Evolutionary conservation across 1,284 basidiomycete species (phyloP), one percentile per base, ranked within the genome.

Genomic region (Lentinus polychrous): DNA sequence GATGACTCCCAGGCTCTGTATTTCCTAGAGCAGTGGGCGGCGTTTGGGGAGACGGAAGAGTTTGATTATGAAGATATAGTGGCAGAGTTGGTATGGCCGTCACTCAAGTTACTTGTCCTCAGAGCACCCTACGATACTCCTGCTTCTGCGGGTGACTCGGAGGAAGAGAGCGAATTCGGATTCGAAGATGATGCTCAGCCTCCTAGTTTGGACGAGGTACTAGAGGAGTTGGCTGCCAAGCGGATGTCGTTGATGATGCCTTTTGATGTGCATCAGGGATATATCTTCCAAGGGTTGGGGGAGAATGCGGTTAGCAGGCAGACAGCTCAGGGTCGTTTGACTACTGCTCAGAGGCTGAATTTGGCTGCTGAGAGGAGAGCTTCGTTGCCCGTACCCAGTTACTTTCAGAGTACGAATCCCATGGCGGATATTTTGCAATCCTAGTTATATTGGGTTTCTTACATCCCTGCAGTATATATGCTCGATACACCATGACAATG

Each of bases 81-180:
- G 18, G 18, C 36, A 8, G 39, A n/a, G 11, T 23, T 34, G 23
- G 24, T 49, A 10, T 55, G 49, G 51, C 49, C 49, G 35, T 32
- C 40, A 11, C 46, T 55, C 22, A 39, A 51, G 15, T 43, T 55
- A 20, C 44, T 55, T 14, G 44, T 48, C 7, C 40, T 52, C n/a
- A 41, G 49, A 23, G 49, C 53, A 20, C 51, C 51, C 10, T 55
- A 40, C 43, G 51, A 50, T 38, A 27, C 27, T 27, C 27, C 27
- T 27, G 32, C 43, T 20, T 10, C 27, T 27, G 32, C 43, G 14
- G 23, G 18, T 15, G 32, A 31, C 11, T 32, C 38, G 11, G n/a
- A 40, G 17, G 32, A n/a, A 12, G 42, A 20, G 3, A 7, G 7
- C 18, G 36, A 14, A 15, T n/a, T n/a, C n/a, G n/a, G n/a, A n/a